phyloP scores from a whole-genome alignment of 352 stramenopile species.

The Pythium angustatum region DNA sequence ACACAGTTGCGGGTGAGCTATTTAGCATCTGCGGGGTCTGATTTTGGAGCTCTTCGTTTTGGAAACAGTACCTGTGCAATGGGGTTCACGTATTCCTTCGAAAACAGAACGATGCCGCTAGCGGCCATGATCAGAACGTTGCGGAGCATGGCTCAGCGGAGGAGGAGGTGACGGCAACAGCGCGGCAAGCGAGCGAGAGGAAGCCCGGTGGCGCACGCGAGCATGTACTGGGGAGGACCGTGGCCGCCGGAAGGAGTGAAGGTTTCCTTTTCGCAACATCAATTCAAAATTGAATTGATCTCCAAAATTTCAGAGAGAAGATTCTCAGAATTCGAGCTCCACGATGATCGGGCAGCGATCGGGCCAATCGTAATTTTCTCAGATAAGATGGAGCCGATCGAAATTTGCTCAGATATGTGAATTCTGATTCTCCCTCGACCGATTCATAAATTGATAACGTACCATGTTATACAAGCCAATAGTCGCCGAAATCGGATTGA shows the following conservation, averaged over 20 bases:
- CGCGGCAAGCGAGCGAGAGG: too few species aligned
- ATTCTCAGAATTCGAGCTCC: slow-evolving; percentile 17
- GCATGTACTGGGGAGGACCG: neutral
- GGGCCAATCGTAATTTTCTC: slow-evolving; percentile 9
- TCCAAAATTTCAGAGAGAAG: slow-evolving; percentile 26
- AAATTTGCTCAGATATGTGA: neutral
- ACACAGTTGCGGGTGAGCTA: too few species aligned
- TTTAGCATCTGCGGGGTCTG: too few species aligned
- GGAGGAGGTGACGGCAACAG: neutral
- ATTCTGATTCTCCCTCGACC: neutral
- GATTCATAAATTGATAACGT: slow-evolving; percentile 7
- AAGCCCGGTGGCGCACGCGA: too few species aligned
- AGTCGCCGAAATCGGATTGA: too few species aligned
- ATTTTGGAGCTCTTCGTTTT: neutral
- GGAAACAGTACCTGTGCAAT: slow-evolving; percentile 84
- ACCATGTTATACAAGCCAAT: neutral
- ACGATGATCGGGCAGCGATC: too few species aligned
- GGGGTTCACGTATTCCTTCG: slow-evolving; percentile 89
- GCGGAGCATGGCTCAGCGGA: slow-evolving; percentile 69
- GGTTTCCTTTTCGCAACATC: neutral
- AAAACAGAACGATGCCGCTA: slow-evolving; percentile 93
- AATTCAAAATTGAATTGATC: slow-evolving; percentile 29
- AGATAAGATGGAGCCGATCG: slow-evolving; percentile 8
- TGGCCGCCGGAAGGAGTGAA: neutral
- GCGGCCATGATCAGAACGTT: slow-evolving; percentile 93